These are phyloP conservation scores for Scutellaria baicalensis DNA, from an alignment of 257 asterid species.

Conservation along the genomic window DNA sequence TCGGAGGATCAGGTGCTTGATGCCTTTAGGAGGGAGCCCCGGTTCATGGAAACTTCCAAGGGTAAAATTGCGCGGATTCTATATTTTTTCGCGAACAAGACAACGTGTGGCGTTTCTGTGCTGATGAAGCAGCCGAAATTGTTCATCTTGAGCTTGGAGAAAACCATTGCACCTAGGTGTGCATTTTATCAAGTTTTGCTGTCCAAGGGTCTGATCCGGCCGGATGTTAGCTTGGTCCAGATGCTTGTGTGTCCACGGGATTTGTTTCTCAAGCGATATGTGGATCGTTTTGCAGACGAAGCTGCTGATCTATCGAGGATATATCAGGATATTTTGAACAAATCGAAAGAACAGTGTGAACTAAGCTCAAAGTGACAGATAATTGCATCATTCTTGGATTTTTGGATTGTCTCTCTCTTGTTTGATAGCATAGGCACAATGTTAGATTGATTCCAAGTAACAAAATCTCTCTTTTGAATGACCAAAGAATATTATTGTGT, in stretches of 20 bases:
- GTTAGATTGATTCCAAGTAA: too few relatives aligned
- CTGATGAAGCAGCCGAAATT: background rate
- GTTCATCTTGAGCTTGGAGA: constrained; percentile 16
- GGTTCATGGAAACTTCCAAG: background rate
- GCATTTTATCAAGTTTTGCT: constrained; percentile 6
- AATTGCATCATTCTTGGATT: too few relatives aligned
- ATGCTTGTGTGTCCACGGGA: background rate
- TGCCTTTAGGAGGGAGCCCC: background rate
- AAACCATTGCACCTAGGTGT: constrained; percentile 23
- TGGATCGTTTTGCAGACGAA: constrained; percentile 7
- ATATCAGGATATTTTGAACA: background rate
- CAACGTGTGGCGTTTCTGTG: constrained; percentile 4
- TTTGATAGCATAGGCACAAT: too few relatives aligned
- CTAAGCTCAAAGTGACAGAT: too few relatives aligned
- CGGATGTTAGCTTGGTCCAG: background rate
- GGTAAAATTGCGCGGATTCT: background rate
- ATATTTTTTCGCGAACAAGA: constrained; percentile 10
- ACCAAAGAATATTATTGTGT: too few relatives aligned
- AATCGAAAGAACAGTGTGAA: background rate
- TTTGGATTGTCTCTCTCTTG: too few relatives aligned
- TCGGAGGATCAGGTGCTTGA: background rate
- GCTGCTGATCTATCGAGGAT: constrained; percentile 23
- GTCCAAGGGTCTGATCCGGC: constrained; percentile 16
- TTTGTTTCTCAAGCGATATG: constrained; percentile 9
- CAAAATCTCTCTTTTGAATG: too few relatives aligned